Evolutionary conservation across 1,284 basidiomycete species (phyloP).

Genomic region (Ganoderma meredithae): DNA sequence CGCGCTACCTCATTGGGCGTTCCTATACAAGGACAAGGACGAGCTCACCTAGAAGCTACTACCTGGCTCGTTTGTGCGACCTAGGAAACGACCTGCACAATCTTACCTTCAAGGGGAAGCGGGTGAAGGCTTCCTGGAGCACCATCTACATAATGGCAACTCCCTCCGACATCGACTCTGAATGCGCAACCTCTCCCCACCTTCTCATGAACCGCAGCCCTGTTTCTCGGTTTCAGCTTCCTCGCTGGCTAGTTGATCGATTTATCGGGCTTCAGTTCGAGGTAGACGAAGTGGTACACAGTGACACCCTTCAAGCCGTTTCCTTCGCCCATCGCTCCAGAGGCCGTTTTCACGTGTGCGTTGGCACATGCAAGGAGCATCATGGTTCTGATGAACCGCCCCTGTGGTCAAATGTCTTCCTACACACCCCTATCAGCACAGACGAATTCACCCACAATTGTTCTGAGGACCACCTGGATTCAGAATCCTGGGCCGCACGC

Average conservation of each 20-base stretch:
- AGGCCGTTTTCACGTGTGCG: too few species aligned
- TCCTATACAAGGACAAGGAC: neutral
- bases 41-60: too few species aligned
- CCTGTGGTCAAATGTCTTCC: too few species aligned
- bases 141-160: slow-evolving; percentile 8
- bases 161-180: neutral
- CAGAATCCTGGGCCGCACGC: too few species aligned
- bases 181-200: neutral
- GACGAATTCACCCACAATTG: too few species aligned
- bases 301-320: too few species aligned
- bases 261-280: neutral
- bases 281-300: too few species aligned
- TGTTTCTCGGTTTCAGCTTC: neutral
- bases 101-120: slow-evolving; percentile 4
- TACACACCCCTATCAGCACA: too few species aligned
- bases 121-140: slow-evolving; percentile 2
- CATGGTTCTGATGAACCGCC: too few species aligned
- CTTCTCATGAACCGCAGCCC: neutral
- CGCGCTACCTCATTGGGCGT: neutral
- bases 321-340: too few species aligned
- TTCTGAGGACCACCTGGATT: too few species aligned
- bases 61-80: neutral
- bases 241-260: neutral
- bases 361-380: too few species aligned
- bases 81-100: slow-evolving; percentile 9